Evolutionary conservation across 192 early-diverging fungal species (phyloP), one percentile per base, ranked within the genome.

Genomic region (Kappamyces sp.): DNA sequence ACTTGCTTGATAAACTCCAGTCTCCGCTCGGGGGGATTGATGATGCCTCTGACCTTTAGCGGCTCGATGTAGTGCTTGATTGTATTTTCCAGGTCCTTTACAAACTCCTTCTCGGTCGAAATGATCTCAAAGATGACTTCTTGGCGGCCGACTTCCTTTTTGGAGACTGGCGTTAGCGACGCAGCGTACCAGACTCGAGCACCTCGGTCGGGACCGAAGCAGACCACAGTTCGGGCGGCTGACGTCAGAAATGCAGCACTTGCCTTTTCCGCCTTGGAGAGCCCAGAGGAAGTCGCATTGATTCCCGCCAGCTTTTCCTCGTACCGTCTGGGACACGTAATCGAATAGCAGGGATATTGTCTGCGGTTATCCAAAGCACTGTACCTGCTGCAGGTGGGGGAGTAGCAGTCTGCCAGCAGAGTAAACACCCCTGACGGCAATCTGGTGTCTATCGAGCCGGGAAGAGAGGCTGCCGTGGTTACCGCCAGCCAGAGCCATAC

Each of bases 111-210:
- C 64, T 98, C 90, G 3, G 86, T 93, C 41, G 90, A 83, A 34
- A 95, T 88, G 45, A 96, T 59, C 71, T 98, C 95, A 64, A 85
- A 95, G 63, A 98, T 89, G 38, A 83, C 80, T 70, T 98, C 92
- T 64, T 98, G 95, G 0, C 94, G 81, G 61, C 90, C 89, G 49
- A 86, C 80, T 63, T 98, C 92, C 35, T 77, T 60, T 38, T 82
- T 71, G 11, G 84, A 84, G 3, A 92, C 74, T 0, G 80, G n/a
- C 22, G 22, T 22, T 22, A 22, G 22, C 22, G 22, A 22, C 0
- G 22, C 22, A 22, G 22, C 22, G 22, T 22, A 22, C 22, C 22
- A 22, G 22, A 76, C 53, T 86, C 82, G 4, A 84, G 63, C 31
- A 95, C 73, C 9, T 83, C 76, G 60, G 77, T 75, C 9, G 91